phyloP scores from a whole-genome alignment of 495 filamentous ascomycete genomes.

The Bathelium albidoporum region DNA sequence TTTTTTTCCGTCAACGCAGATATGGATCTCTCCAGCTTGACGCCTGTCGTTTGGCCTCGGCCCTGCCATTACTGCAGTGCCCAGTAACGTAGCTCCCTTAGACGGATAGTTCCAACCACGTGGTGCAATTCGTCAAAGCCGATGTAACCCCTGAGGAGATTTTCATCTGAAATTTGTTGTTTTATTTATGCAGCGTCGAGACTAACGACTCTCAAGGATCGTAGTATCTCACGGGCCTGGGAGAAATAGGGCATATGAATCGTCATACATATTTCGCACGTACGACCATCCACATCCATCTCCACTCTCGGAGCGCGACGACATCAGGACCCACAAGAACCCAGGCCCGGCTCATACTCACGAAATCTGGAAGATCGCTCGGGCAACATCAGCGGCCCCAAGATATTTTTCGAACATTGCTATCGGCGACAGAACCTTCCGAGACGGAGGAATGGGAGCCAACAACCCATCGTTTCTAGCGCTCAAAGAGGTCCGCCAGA shows the following conservation, averaged over 20 bases:
- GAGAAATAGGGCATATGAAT: neutral
- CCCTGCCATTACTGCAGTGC: no score
- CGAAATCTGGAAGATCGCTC: constrained; percentile 2
- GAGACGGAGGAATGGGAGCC: neutral
- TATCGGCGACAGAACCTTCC: neutral
- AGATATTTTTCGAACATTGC: neutral
- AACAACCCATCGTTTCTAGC: neutral
- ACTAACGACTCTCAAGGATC: neutral
- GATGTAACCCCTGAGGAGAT: no score
- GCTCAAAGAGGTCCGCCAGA: neutral
- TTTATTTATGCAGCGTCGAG: neutral
- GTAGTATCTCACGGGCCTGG: neutral
- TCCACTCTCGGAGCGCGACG: neutral
- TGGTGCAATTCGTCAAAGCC: no score
- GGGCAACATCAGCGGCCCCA: neutral
- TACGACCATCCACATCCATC: constrained; percentile 2
- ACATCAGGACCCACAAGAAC: neutral
- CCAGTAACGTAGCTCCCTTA: no score
- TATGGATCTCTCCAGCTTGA: no score
- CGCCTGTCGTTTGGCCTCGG: no score
- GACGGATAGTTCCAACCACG: no score
- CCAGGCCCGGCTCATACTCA: neutral
- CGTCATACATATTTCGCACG: neutral
- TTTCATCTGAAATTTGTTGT: no score
- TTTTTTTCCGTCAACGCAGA: neutral